Percentiles rank a stretch among this genome's conserved stretches.
These are phyloP conservation scores for Rhododendron simsii DNA, from an alignment of 148 eudicot genomes.

Conservation along the genomic window DNA sequence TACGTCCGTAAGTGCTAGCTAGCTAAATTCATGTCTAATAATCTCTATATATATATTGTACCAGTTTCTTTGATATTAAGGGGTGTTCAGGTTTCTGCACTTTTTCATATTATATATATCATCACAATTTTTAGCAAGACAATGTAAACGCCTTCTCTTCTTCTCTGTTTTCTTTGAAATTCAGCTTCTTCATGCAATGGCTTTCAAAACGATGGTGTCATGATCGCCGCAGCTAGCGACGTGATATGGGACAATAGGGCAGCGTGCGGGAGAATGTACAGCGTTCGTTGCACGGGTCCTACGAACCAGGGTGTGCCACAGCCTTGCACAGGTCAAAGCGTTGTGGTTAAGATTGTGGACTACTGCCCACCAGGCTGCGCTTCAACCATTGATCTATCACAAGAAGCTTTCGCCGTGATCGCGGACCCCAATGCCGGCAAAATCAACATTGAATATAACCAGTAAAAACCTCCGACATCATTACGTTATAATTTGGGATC, in stretches of 20 bases:
- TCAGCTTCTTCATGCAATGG: not conserved
- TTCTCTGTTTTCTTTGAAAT: not conserved
- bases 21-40: no score
- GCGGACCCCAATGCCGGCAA: slow-evolving; percentile 8
- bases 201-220: not conserved
- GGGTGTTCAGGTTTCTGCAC: no score
- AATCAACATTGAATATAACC: slow-evolving; percentile 20
- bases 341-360: not conserved
- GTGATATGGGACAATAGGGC: not conserved
- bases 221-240: not conserved
- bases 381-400: not conserved
- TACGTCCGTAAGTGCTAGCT: not conserved
- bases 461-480: not conserved
- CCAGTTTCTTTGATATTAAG: no score
- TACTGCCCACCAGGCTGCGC: not conserved
- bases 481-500: not conserved
- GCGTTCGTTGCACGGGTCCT: not conserved
- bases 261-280: not conserved
- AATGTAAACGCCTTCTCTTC: not conserved
- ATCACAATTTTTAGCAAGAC: not conserved
- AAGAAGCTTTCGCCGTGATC: not conserved
- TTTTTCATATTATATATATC: not conserved
- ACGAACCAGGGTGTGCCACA: not conserved
- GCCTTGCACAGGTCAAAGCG: not conserved
- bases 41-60: no score